Evolutionary conservation across 2,329 filamentous ascomycete species (phyloP), one percentile per base, ranked within the genome.

Genomic region (Alternaria angustiovoidea): DNA sequence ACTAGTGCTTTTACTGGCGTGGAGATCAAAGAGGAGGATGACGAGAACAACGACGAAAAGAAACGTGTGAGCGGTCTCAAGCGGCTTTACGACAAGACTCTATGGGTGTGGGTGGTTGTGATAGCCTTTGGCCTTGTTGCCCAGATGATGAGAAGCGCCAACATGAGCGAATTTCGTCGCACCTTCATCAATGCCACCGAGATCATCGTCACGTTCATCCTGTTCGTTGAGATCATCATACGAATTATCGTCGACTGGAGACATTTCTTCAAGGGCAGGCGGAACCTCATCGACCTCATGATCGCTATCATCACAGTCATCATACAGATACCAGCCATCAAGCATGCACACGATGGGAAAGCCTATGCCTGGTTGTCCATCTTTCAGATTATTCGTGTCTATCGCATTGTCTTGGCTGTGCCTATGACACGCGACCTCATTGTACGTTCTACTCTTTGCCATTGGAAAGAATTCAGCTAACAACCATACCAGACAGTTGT

Each of bases 341-440:
- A 86, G 54, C 81, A 88, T 59, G 89, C 89, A 6, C 65, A 72
- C 41, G 65, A 59, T 11, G 88, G 89, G 1, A 86, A 88, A 57
- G 78, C 86, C 2, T 99, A 98, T 76, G 89, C 89, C 24, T 97
- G 94, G 89, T 84, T 99, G 52, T 94, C 92, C 0, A 83, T 96
- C 34, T 99, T 99, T 72, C 95, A 99, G 80, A 94, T 99, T 54
- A 78, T 98, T 59, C 88, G 96, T 72, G 90, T 91, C 22, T 99
- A 99, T 79, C 91, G 96, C 26, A 88, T 99, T 42, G 94, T 99
- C 54, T 80, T 98, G 71, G 93, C 93, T 16, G 88, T 99, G 42
- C 89, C 93, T 5, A 88, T 97, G 68, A 99, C 94, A 0, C 86
- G 92, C 64, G 90, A 93, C 64, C 86, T 99, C 54, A 95, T 99